These are phyloP conservation scores for Pachyrhizus erosus DNA, from an alignment of 306 rosid species.

Conservation along the genomic window DNA sequence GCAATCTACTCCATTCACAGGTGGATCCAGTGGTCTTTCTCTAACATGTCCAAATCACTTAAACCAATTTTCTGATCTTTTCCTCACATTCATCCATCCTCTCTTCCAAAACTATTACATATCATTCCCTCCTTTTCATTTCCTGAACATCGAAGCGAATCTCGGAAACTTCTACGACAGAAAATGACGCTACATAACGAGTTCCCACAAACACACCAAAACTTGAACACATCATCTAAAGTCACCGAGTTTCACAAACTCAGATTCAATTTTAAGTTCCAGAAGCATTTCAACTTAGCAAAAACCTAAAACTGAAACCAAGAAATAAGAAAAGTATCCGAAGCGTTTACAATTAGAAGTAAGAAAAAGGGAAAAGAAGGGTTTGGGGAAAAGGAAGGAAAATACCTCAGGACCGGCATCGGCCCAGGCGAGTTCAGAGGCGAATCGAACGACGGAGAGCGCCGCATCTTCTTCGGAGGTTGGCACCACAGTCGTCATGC, in stretches of 20 bases:
- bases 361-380: neutral
- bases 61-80: neutral
- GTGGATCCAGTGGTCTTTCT: neutral
- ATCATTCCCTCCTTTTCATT: neutral
- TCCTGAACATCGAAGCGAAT: neutral
- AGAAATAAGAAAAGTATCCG: neutral
- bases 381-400: neutral
- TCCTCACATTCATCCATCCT: neutral
- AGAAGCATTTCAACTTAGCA: neutral
- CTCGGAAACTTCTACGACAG: neutral
- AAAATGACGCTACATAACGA: neutral
- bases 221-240: neutral
- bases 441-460: constrained; percentile 78
- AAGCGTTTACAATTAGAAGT: neutral
- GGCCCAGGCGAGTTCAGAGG: constrained; percentile 92
- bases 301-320: neutral
- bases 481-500: constrained; percentile 88
- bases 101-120: neutral
- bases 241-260: neutral
- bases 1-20: neutral
- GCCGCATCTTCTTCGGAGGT: constrained; percentile 93
- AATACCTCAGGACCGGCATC: constrained; percentile 91
- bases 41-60: neutral
- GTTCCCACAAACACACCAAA: neutral
- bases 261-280: constrained; percentile 1